Base-by-base conservation (phyloP, 164 flowering plant species). In the Aristolochia californica region DNA sequence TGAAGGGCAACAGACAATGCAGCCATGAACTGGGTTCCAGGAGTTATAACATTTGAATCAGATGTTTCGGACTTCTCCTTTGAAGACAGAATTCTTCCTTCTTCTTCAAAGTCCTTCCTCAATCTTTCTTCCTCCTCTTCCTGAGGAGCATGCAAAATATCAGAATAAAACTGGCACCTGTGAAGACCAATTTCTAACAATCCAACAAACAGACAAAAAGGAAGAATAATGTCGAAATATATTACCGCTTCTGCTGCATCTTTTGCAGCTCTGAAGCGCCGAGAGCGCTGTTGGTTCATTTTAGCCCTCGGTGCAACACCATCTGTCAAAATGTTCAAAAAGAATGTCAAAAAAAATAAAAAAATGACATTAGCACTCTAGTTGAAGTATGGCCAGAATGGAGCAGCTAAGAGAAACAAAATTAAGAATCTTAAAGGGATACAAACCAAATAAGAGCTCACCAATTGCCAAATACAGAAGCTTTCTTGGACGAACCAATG, bases 301-400 rank as follows among this genome's bases (percentile, higher is more conserved):
- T 94, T 94, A 55, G 99, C 99, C 75, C 99, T 84, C 4, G 99
- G 99, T 40, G 99, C 99, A 63, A 94, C 99, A 16, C 99, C 99
- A 75, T 94, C 99, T 94, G 68, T 47, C 60, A 64, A 60, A 72
- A 50, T 22, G 26, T 9, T 4, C 22, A 12, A 2, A 22, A 5
- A 50, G 15, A 5, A 15, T 34, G 40, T 34, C 47, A 60, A 66
- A 60, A 72, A 50, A 50, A 48, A 16, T 0, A 48, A n/a, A 20
- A 22, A 5, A 50, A 22, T 17, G 13, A 26, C 2, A 20, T 22
- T 45, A 23, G 48, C 17, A 27, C 40, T 18, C 44, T 34, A 43
- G 24, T 14, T 26, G 14, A 48, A 65, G 45, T 43, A 1, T 45
- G 20, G 15, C 15, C n/a, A 48, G 10, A 18, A 20, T 7, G 30